Conservation (phyloP, 2,329 filamentous ascomycete genomes). For the Diplocarpon mali region DNA sequence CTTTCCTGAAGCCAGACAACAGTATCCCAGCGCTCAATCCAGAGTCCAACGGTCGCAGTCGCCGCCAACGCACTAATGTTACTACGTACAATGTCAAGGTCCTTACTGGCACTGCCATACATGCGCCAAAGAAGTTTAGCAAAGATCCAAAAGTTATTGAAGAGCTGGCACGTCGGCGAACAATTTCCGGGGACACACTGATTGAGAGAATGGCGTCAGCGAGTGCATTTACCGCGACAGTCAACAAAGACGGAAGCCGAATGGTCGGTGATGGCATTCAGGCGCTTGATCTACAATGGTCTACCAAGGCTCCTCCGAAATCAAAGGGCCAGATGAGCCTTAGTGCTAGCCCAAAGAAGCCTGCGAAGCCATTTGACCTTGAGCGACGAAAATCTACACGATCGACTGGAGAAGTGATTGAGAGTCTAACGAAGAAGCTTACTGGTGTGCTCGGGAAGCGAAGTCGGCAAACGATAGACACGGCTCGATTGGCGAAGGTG, state of each 20-base stretch:
- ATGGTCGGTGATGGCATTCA: slow-evolving; percentile 33
- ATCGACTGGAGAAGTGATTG: slow-evolving; percentile 33
- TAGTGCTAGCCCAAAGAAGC: slow-evolving; percentile 23
- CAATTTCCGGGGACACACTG: slow-evolving; percentile 32
- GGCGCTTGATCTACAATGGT: slow-evolving; percentile 37
- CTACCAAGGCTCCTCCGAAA: slow-evolving; percentile 30
- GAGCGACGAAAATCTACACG: slow-evolving; percentile 31
- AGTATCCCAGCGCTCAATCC: slow-evolving; percentile 5
- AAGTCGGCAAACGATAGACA: slow-evolving; percentile 40
- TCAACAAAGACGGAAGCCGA: slow-evolving; percentile 22
- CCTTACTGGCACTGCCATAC: slow-evolving; percentile 49
- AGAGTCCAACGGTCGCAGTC: slow-evolving; percentile 34
- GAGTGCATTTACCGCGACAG: slow-evolving; percentile 18
- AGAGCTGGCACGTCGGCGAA: slow-evolving; percentile 30
- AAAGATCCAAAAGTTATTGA: slow-evolving; percentile 30
- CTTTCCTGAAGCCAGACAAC: slow-evolving; percentile 27
- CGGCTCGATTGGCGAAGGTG: slow-evolving; percentile 31
- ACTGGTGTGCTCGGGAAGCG: slow-evolving; percentile 47
- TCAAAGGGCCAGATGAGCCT: slow-evolving; percentile 21
- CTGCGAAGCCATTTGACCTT: slow-evolving; percentile 22
- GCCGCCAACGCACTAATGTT: slow-evolving; percentile 43
- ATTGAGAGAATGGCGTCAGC: slow-evolving; percentile 24
- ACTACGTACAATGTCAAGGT: slow-evolving; percentile 57
- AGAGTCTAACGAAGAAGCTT: slow-evolving; percentile 35
- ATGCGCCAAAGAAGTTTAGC: slow-evolving; percentile 33